Conservation (phyloP, 1,284 basidiomycete species). For the Apiotrichum montevideense region DNA sequence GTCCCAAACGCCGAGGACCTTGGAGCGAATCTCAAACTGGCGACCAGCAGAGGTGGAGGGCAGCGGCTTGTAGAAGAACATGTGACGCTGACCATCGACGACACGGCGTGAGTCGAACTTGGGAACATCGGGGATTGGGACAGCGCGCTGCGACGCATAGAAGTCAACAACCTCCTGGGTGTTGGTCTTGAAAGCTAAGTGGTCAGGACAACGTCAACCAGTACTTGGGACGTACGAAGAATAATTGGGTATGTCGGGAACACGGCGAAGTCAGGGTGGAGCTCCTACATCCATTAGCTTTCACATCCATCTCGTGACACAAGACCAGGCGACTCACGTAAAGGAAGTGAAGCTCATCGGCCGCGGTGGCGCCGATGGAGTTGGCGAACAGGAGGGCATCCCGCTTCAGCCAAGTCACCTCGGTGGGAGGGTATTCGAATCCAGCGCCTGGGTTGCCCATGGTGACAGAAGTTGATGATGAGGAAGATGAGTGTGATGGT, state of each 20-base stretch:
- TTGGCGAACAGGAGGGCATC: constrained; percentile 18
- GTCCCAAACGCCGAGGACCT: constrained; percentile 19
- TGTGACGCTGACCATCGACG: constrained; percentile 18
- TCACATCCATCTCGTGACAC: too few species aligned
- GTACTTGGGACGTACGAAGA: constrained; percentile 7
- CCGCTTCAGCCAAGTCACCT: constrained; percentile 15
- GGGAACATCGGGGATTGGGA: constrained; percentile 12
- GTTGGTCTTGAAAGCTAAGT: constrained; percentile 14
- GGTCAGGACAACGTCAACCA: neutral
- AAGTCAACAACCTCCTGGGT: constrained; percentile 18
- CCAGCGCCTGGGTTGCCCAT: constrained; percentile 13
- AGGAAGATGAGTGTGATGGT: too few species aligned
- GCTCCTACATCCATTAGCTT: constrained; percentile 4
- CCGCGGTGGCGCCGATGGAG: constrained; percentile 16
- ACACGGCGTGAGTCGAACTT: constrained; percentile 15
- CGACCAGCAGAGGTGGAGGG: constrained; percentile 11
- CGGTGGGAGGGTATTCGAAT: constrained; percentile 13
- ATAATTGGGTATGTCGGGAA: constrained; percentile 20
- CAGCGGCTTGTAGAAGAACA: constrained; percentile 15
- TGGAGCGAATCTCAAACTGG: constrained; percentile 14
- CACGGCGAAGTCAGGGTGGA: constrained; percentile 15
- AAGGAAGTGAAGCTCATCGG: constrained; percentile 18
- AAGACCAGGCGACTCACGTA: constrained; percentile 5
- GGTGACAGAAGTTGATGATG: neutral
- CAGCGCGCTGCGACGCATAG: constrained; percentile 11